Conservation (phyloP, 2,329 filamentous ascomycete genomes). For the Capronia coronata region DNA sequence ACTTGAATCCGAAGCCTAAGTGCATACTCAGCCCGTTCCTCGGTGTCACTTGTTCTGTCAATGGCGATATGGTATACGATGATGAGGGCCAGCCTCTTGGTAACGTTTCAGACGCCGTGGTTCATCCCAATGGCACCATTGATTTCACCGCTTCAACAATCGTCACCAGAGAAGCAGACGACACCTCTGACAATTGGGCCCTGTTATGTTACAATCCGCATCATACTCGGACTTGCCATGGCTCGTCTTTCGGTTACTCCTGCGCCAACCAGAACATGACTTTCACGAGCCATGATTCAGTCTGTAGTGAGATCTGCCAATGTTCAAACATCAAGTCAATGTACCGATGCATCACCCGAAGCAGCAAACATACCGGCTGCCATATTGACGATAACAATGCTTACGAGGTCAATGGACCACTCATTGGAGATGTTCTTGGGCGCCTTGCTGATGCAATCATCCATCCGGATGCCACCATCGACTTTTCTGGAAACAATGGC, state of each 20-base stretch:
- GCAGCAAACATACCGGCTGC: background rate
- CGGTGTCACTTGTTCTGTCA: background rate
- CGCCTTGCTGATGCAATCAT: background rate
- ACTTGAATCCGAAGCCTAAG: background rate
- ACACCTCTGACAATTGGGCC: background rate
- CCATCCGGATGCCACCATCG: background rate
- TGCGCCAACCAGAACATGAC: background rate
- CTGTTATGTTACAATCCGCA: background rate
- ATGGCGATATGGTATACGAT: background rate
- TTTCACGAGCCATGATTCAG: background rate
- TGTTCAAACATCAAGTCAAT: background rate
- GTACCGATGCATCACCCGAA: background rate
- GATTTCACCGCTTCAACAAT: background rate
- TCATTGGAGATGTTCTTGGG: background rate
- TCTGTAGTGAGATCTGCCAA: background rate
- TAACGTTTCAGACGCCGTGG: background rate
- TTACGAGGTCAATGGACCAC: background rate
- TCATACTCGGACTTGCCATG: background rate
- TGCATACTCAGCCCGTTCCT: background rate
- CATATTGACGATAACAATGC: background rate
- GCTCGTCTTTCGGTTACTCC: background rate
- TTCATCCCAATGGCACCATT: constrained; percentile 2
- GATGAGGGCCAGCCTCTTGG: constrained; percentile 1
- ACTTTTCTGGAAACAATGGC: background rate
- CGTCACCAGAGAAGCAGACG: background rate